Conservation (phyloP, 495 filamentous ascomycete species). For the Podospora conica region DNA sequence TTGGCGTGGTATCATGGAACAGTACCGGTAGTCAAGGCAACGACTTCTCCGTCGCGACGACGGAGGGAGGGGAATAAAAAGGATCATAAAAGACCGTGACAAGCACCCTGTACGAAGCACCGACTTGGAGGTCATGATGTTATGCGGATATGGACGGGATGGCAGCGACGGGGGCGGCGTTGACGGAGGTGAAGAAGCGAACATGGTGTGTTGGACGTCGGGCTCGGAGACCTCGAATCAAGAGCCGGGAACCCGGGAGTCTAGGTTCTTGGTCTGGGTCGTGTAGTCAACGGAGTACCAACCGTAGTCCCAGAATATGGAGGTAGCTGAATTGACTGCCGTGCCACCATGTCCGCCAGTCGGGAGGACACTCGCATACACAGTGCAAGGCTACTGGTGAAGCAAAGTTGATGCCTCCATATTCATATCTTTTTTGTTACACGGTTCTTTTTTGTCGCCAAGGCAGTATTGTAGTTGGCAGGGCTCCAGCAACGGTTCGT, state of each 20-base stretch:
- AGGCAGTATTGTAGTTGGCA: neutral
- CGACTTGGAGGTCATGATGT: neutral
- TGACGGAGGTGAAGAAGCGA: neutral
- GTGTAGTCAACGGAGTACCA: neutral
- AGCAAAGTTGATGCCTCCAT: neutral
- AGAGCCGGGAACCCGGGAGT: neutral
- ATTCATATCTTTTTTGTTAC: neutral
- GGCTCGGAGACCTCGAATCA: neutral
- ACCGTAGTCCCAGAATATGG: neutral
- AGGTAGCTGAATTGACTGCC: neutral
- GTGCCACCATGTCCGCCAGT: neutral
- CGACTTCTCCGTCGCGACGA: slow-evolving; percentile 29
- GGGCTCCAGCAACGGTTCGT: neutral
- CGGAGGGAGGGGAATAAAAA: slow-evolving; percentile 33
- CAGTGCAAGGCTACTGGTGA: neutral
- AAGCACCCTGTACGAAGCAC: slow-evolving; percentile 9
- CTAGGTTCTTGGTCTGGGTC: neutral
- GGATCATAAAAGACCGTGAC: slow-evolving; percentile 34
- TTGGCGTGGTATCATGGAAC: slow-evolving; percentile 48
- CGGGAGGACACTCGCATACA: neutral
- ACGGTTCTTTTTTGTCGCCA: neutral
- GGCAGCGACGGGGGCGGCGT: neutral
- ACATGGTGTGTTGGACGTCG: neutral
- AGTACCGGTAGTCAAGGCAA: slow-evolving; percentile 39
- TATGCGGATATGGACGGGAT: neutral